Conservation (phyloP, 306 rosid species). For the Heteromeles arbutifolia region DNA sequence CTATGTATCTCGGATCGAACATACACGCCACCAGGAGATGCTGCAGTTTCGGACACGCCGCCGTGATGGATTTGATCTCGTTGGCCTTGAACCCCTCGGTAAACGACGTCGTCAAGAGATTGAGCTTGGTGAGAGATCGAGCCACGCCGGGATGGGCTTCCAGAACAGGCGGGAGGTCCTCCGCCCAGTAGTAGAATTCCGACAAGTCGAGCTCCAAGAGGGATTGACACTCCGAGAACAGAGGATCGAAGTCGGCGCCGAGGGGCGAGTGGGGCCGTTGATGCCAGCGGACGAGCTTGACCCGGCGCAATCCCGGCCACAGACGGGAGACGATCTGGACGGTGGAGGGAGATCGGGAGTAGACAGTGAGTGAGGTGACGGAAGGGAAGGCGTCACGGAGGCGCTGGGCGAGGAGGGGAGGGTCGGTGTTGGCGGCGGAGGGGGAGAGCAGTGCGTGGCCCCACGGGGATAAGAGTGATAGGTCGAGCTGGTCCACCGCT, state of each 20-base stretch:
- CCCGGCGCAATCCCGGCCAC: conserved; percentile 67
- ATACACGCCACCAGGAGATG: conserved; percentile 60
- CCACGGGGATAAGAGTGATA: conserved; percentile 79
- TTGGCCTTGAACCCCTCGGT: conserved; percentile 60
- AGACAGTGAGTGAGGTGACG: conserved; percentile 62
- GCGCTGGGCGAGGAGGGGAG: conserved; percentile 49
- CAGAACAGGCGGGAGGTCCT: conserved; percentile 74
- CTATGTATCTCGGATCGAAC: conserved; percentile 77
- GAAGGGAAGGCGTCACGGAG: conserved; percentile 66
- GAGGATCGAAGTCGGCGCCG: conserved; percentile 57
- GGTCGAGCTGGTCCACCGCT: conserved; percentile 58
- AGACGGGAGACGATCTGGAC: conserved; percentile 42
- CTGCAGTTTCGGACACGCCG: conserved; percentile 64
- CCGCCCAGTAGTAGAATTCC: conserved; percentile 81
- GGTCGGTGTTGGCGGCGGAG: conserved; percentile 27
- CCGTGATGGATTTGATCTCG: conserved; percentile 53
- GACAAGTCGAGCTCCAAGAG: conserved; percentile 68
- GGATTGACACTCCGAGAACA: conserved; percentile 49
- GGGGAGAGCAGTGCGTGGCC: conserved; percentile 71
- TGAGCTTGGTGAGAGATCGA: conserved; percentile 47
- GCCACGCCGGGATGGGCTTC: conserved; percentile 39
- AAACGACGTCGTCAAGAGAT: conserved; percentile 59
- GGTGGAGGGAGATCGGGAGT: conserved; percentile 57
- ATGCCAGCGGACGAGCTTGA: conserved; percentile 88
- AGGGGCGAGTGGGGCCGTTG: conserved; percentile 41